A percentile compares a stretch with the other conserved stretches of the same genome.
These are phyloP conservation scores for Smittium culicis DNA, from an alignment of 371 early-diverging fungal genomes.

Conservation along the genomic window DNA sequence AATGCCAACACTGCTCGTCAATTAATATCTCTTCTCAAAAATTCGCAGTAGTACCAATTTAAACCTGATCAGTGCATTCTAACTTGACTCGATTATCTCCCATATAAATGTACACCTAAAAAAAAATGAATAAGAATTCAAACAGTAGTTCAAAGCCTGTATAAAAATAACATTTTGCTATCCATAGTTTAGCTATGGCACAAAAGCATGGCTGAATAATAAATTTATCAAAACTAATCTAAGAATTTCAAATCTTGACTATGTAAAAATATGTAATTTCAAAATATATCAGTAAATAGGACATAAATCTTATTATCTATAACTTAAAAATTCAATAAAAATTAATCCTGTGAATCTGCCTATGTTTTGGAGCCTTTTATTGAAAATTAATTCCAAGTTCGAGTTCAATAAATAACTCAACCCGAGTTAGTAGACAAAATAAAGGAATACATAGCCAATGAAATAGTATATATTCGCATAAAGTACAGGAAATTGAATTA, in stretches of 20 bases:
- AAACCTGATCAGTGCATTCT: background rate
- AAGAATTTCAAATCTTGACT: background rate
- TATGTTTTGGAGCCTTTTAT: too few relatives aligned
- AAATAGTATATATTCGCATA: slow-evolving; percentile 18
- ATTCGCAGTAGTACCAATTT: background rate
- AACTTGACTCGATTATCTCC: background rate
- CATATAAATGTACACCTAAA: background rate
- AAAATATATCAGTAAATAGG: too few relatives aligned
- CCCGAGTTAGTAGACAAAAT: slow-evolving; percentile 25
- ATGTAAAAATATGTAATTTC: background rate
- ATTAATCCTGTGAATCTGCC: too few relatives aligned
- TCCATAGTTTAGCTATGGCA: background rate
- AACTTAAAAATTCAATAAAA: too few relatives aligned
- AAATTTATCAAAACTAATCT: slow-evolving; percentile 1
- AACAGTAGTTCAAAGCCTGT: slow-evolving; percentile 6
- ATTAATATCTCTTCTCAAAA: slow-evolving; percentile 8
- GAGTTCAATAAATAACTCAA: too few relatives aligned
- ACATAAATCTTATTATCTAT: too few relatives aligned
- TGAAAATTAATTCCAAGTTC: too few relatives aligned
- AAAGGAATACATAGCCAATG: slow-evolving; percentile 27
- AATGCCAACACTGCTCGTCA: slow-evolving; percentile 17
- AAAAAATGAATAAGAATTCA: background rate
- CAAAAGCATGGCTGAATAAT: slow-evolving; percentile 2
- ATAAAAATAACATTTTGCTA: background rate
- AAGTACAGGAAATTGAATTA: slow-evolving; percentile 19